Conservation (phyloP, 208 protist genomes). For the Leishmania martiniquensis region DNA sequence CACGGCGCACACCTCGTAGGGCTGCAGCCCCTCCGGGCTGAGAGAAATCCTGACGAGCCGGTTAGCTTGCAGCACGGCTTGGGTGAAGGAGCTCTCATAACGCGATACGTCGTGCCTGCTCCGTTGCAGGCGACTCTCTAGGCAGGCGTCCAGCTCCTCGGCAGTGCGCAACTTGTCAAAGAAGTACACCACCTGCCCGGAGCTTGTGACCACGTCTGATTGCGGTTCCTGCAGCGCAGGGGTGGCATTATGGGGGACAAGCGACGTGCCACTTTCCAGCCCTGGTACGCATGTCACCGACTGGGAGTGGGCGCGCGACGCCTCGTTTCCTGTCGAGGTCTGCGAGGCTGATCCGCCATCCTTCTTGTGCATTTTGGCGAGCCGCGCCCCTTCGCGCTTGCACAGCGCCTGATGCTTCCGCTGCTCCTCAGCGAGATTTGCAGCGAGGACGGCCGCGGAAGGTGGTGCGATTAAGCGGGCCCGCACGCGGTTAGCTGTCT, state of each 20-base stretch:
- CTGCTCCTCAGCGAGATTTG: constrained; percentile 47
- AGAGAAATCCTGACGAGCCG: constrained; percentile 69
- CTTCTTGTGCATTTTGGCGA: constrained; percentile 29
- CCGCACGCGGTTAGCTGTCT: constrained; percentile 57
- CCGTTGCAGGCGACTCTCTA: constrained; percentile 75
- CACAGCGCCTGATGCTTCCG: constrained; percentile 16
- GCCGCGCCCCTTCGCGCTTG: constrained; percentile 27
- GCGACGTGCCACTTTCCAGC: not conserved
- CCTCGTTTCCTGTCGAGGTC: not conserved
- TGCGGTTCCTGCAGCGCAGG: constrained; percentile 8
- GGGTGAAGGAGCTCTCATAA: constrained; percentile 77
- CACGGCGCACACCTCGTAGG: constrained; percentile 77
- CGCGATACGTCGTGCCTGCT: constrained; percentile 61
- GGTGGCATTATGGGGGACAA: not conserved
- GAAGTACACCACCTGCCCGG: constrained; percentile 70
- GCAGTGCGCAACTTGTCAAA: constrained; percentile 82
- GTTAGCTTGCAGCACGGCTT: constrained; percentile 75
- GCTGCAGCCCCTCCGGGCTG: constrained; percentile 70
- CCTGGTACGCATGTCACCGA: not conserved
- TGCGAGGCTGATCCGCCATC: not conserved
- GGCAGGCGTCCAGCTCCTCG: constrained; percentile 67
- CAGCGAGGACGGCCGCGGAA: constrained; percentile 33
- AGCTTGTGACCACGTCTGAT: constrained; percentile 54
- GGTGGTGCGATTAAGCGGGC: constrained; percentile 66
- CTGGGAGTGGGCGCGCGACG: not conserved